phyloP scores from a whole-genome alignment of 2,329 filamentous ascomycete genomes.

The Penicillium rolfsii region DNA sequence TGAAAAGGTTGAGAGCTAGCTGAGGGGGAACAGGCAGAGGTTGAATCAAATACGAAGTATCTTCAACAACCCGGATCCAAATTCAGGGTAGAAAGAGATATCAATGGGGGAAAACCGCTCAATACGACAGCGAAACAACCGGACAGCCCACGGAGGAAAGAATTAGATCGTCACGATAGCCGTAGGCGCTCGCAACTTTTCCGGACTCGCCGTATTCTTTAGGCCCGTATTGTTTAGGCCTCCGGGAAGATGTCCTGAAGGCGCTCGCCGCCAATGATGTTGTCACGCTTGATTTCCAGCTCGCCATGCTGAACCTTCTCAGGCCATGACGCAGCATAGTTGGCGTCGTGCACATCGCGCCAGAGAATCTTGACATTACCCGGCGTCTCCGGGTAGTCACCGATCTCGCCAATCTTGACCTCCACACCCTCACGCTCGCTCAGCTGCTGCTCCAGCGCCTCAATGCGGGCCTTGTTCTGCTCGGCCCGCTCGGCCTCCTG shows the following conservation, averaged over 20 bases:
- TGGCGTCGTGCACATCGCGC: constrained; percentile 51
- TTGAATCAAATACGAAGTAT: constrained; percentile 19
- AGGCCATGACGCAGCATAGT: constrained; percentile 48
- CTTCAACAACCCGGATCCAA: constrained; percentile 19
- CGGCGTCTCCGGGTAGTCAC: constrained; percentile 32
- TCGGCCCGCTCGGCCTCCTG: constrained; percentile 30
- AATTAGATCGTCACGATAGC: constrained; percentile 7
- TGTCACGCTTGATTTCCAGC: constrained; percentile 41
- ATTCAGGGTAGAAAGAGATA: constrained; percentile 19
- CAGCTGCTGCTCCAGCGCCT: constrained; percentile 24
- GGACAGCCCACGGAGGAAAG: background rate
- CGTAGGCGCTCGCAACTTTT: constrained; percentile 19
- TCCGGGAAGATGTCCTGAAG: constrained; percentile 19
- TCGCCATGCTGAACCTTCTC: constrained; percentile 48
- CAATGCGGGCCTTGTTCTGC: constrained; percentile 32
- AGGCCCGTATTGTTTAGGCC: constrained; percentile 27
- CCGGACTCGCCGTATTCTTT: constrained; percentile 32
- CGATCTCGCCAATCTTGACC: constrained; percentile 37
- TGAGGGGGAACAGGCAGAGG: constrained; percentile 14
- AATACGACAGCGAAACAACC: constrained; percentile 10
- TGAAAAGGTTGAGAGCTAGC: constrained; percentile 13
- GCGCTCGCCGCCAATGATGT: constrained; percentile 41
- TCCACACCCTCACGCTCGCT: constrained; percentile 18
- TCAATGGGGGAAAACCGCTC: constrained; percentile 18
- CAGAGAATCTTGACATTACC: constrained; percentile 50